Base-by-base conservation (phyloP, 1,139 yeast genomes). In the Protomyces macrosporus region DNA sequence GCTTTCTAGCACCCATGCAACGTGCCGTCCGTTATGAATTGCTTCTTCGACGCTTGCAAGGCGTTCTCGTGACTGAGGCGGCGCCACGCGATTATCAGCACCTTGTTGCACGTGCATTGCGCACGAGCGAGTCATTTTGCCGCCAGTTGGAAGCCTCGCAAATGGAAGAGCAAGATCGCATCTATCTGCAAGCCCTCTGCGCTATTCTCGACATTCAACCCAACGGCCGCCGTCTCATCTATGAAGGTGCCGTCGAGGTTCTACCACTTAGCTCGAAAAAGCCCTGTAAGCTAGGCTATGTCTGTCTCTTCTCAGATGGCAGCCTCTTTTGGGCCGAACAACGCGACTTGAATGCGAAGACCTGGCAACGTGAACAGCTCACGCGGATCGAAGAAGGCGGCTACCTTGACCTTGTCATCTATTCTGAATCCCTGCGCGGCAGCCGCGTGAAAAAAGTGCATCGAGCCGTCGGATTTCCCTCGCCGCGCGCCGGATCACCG, bases 1-100 rank as follows among this genome's bases (percentile, higher is more conserved):
- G 62, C 16, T 58, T 58, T 35, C 45, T 58, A 3, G 56, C 56
- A 34, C 62, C 62, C n/a, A 58, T 58, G 62, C 62, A 58, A 30
- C 62, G 62, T 23, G 45, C 51, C 30, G 45, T 58, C 52, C 40
- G 53, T 23, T 58, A 58, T 12, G 62, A 58, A 30, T 42, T 58
- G 12, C 53, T 58, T n/a, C 23, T 52, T 9, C 32, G 62, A 6
- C 37, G 62, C 3, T 36, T 58, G 30, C 30, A 48, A 7, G 42
- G 45, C n/a, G 62, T 52, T 1, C 62, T 58, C 35, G 32, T 9
- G 33, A 12, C 45, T 12, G 62, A 58, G 35, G 50, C 37, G 6
- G 56, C 52, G 3, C 33, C 42, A 33, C n/a, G 23, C 6, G 56
- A 58, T 34, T 50, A 40, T 4, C 62, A 52, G 32, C 45, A 42